phyloP scores from a whole-genome alignment of 805 yeast genomes.

The Cyberlindnera mississippiensis region DNA sequence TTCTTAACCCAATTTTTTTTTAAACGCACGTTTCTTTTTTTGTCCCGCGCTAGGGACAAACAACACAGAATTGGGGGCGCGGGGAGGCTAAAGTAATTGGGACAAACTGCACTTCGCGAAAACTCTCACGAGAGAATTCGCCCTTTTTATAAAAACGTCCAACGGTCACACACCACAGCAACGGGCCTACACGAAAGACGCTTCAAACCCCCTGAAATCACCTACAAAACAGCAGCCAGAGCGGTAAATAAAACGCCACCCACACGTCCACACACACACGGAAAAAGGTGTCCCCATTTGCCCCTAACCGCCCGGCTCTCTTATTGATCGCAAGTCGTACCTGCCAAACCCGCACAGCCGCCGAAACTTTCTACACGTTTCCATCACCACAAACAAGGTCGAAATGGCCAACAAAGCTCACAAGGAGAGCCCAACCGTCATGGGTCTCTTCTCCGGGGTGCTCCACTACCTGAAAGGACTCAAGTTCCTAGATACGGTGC shows the following conservation, averaged over 20 bases:
- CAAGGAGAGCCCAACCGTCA: slow-evolving; percentile 5
- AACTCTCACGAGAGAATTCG: no score
- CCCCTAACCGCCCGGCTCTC: no score
- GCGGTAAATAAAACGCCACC: no score
- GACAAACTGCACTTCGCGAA: neutral
- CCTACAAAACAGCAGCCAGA: no score
- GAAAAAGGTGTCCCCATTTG: no score
- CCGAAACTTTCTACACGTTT: neutral
- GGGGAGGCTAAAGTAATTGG: neutral
- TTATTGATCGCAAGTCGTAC: no score
- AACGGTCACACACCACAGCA: neutral
- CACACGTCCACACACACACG: no score
- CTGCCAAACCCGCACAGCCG: neutral
- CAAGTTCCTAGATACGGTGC: slow-evolving; percentile 16
- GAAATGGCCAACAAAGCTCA: slow-evolving; percentile 1
- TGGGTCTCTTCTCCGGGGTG: slow-evolving; percentile 7
- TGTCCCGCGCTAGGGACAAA: neutral
- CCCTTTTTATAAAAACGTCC: slow-evolving; percentile 1
- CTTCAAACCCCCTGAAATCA: no score
- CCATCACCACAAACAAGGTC: neutral
- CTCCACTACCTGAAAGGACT: slow-evolving; percentile 15
- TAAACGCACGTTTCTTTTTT: neutral
- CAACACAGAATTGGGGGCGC: neutral
- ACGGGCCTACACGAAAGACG: neutral
- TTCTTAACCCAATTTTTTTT: no score